Conservation (phyloP, 2,329 filamentous ascomycete species). For the Colletotrichum caudatum region DNA sequence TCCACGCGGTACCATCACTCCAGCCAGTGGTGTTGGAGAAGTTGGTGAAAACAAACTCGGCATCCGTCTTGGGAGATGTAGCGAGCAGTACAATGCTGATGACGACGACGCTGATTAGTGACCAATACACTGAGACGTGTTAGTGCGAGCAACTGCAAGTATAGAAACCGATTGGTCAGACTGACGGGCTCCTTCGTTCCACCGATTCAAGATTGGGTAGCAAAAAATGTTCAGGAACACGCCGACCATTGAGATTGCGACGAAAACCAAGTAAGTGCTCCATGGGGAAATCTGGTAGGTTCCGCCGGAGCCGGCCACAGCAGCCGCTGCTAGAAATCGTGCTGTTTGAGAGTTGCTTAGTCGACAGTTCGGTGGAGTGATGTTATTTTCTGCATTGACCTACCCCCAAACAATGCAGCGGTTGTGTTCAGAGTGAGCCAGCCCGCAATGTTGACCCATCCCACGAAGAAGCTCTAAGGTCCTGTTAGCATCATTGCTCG, state of each 20-base stretch:
- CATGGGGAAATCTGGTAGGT: slow-evolving; percentile 53
- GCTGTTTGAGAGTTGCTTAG: slow-evolving; percentile 46
- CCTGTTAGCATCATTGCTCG: neutral
- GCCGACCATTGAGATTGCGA: slow-evolving; percentile 53
- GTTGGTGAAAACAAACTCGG: slow-evolving; percentile 57
- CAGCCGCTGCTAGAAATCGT: slow-evolving; percentile 58
- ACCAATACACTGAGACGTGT: slow-evolving; percentile 54
- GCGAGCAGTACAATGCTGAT: slow-evolving; percentile 58
- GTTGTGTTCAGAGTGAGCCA: slow-evolving; percentile 60
- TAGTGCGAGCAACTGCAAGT: neutral
- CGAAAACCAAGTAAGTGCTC: slow-evolving; percentile 58
- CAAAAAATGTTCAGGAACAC: slow-evolving; percentile 56
- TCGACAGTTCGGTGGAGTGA: neutral
- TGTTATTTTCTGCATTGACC: neutral
- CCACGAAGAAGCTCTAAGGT: slow-evolving; percentile 56
- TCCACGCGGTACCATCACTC: slow-evolving; percentile 61
- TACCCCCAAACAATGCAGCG: slow-evolving; percentile 57
- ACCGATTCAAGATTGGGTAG: slow-evolving; percentile 55
- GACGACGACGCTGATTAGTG: slow-evolving; percentile 56
- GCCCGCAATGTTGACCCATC: slow-evolving; percentile 60
- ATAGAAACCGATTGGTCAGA: neutral
- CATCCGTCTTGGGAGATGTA: slow-evolving; percentile 57
- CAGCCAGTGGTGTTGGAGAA: slow-evolving; percentile 61
- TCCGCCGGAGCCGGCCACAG: slow-evolving; percentile 54
- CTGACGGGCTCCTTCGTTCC: slow-evolving; percentile 57